phyloP scores from a whole-genome alignment of 306 rosid species.

The Astragalus glycyphyllos region DNA sequence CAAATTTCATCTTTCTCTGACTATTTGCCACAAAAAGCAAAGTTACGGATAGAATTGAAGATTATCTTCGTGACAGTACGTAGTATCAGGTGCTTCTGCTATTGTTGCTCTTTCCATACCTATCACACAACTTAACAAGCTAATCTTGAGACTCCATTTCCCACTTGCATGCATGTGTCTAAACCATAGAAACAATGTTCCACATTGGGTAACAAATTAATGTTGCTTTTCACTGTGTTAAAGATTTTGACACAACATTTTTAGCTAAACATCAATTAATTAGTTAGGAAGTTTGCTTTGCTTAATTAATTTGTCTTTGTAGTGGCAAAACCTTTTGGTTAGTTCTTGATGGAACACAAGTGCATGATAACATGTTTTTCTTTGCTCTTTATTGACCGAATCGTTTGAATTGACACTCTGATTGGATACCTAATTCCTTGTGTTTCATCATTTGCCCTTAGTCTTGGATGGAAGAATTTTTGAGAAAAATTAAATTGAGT shows the following conservation, averaged over 20 bases:
- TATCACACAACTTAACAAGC: slow-evolving; percentile 57
- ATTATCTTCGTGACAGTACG: slow-evolving; percentile 57
- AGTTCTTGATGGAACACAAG: slow-evolving; percentile 44
- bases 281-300: slow-evolving; percentile 20
- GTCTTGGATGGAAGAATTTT: slow-evolving; percentile 38
- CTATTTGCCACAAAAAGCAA: slow-evolving; percentile 62
- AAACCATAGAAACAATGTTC: slow-evolving; percentile 34
- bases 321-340: slow-evolving; percentile 37
- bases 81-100: slow-evolving; percentile 82
- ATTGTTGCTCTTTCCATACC: slow-evolving; percentile 56
- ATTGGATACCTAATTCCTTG: slow-evolving; percentile 46
- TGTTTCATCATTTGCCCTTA: slow-evolving; percentile 37
- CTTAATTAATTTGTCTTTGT: slow-evolving; percentile 29
- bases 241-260: slow-evolving; percentile 33
- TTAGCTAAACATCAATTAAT: slow-evolving; percentile 16
- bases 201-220: slow-evolving; percentile 42
- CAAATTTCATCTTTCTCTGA: slow-evolving; percentile 56
- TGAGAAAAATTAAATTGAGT: background rate
- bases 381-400: slow-evolving; percentile 52
- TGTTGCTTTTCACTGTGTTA: slow-evolving; percentile 16
- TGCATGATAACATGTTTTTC: slow-evolving; percentile 20
- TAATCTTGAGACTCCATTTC: slow-evolving; percentile 21
- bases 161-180: slow-evolving; percentile 60
- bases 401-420: slow-evolving; percentile 47
- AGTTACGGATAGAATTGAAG: slow-evolving; percentile 49